Evolutionary conservation across 257 asterid species (phyloP).

Genomic region (Salvia hispanica): DNA sequence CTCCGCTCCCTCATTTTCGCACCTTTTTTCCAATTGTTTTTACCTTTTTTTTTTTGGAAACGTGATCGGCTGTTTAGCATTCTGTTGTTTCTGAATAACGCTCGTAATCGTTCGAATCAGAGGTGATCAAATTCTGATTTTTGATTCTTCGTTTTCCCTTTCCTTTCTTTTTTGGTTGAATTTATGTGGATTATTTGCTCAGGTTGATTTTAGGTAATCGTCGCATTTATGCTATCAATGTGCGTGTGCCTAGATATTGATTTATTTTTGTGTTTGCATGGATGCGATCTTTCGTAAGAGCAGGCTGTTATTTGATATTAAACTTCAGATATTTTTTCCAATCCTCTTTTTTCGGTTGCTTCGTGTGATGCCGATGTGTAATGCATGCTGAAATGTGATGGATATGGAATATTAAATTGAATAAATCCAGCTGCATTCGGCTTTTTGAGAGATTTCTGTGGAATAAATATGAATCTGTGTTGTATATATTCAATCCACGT

Average conservation of each 20-base stretch:
- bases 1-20: slow-evolving; percentile 14
- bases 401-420: not conserved
- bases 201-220: slow-evolving; percentile 7
- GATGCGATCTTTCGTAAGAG: slow-evolving; percentile 3
- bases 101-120: not conserved
- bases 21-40: not conserved
- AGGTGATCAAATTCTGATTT: slow-evolving; percentile 20
- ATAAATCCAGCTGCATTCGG: not conserved
- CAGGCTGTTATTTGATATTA: not conserved
- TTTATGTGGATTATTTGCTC: not conserved
- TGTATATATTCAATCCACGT: not conserved
- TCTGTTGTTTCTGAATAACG: slow-evolving; percentile 5
- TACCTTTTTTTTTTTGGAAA: not conserved
- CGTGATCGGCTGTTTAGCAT: slow-evolving; percentile 11
- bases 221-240: not conserved
- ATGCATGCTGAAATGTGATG: not conserved
- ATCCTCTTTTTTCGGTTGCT: not conserved
- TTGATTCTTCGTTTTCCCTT: not conserved
- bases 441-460: not conserved
- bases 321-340: slow-evolving; percentile 4
- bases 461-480: not conserved
- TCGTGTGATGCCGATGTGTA: slow-evolving; percentile 3
- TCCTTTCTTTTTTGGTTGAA: not conserved
- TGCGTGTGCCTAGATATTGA: not conserved
- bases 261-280: slow-evolving; percentile 16